A percentile compares a stretch with the other conserved stretches of the same genome.
phyloP scores from a whole-genome alignment of 495 filamentous ascomycete genomes.

The Penicillium antarcticum region DNA sequence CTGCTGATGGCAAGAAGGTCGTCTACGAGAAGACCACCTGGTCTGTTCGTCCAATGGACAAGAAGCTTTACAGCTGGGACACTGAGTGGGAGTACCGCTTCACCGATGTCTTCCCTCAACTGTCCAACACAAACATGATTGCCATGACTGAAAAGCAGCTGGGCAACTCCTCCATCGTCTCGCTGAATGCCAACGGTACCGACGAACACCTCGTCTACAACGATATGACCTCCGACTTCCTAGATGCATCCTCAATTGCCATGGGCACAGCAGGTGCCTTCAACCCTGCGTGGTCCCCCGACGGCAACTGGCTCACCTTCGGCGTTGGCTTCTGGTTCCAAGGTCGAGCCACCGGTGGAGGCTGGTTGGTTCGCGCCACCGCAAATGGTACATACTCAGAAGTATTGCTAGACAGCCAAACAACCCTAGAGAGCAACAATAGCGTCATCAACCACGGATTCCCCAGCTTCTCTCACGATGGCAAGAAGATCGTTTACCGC shows the following conservation, averaged over 20 bases:
- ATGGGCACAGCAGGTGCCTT: conserved; percentile 22
- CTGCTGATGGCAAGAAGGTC: conserved; percentile 22
- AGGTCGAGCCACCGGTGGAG: conserved; percentile 14
- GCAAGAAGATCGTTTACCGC: conserved; percentile 28
- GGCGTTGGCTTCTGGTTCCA: conserved; percentile 33
- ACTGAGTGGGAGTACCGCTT: conserved; percentile 33
- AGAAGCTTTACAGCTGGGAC: conserved; percentile 30
- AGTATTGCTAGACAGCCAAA: conserved; percentile 15
- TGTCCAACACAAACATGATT: conserved; percentile 14
- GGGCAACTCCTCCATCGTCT: conserved; percentile 25
- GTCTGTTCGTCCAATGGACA: conserved; percentile 21
- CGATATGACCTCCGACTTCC: conserved; percentile 1
- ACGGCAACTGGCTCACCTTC: conserved; percentile 28
- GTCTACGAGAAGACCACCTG: conserved; percentile 28
- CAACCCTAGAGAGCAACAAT: conserved; percentile 6
- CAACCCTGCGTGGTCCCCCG: conserved; percentile 27
- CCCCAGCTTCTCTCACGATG: conserved; percentile 28
- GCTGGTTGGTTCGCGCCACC: conserved; percentile 21
- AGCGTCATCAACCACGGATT: conserved; percentile 25
- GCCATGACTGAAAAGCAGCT: conserved; percentile 28
- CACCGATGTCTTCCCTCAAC: conserved; percentile 32
- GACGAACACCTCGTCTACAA: conserved; percentile 13
- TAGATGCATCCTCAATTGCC: conserved; percentile 6
- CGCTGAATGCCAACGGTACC: conserved; percentile 10
- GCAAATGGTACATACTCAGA: conserved; percentile 24